These are phyloP conservation scores for Picochlorum sp. DNA, from an alignment of 139 green algal species.

Conservation along the genomic window DNA sequence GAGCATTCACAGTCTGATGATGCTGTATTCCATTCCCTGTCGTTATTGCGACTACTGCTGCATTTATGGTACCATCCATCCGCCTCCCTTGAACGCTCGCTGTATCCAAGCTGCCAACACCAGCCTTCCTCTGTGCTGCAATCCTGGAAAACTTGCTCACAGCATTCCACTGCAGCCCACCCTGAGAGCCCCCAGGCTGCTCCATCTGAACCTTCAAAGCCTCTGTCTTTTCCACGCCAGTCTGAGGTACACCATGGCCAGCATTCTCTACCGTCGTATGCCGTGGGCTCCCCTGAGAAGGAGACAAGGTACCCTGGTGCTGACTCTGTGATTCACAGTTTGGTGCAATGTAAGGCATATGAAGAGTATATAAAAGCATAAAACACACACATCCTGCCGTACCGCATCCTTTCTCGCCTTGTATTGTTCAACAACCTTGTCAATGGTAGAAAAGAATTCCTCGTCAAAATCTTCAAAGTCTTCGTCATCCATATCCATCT, in stretches of 20 bases:
- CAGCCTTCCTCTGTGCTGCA: no score
- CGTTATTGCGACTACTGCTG: no score
- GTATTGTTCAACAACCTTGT: constrained; percentile 15
- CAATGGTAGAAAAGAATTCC: constrained; percentile 4
- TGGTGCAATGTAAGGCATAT: constrained; percentile 9
- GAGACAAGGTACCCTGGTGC: not conserved
- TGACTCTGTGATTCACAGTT: not conserved
- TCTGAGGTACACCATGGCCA: no score
- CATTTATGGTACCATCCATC: no score
- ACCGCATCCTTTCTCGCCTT: constrained; percentile 7
- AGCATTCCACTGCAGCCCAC: not conserved
- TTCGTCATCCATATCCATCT: not conserved
- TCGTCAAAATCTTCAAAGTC: constrained; percentile 14
- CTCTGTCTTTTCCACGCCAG: no score
- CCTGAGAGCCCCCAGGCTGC: not conserved
- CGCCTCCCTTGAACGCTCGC: no score
- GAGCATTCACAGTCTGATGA: no score
- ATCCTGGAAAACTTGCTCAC: no score
- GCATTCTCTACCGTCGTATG: not conserved
- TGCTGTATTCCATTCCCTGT: no score
- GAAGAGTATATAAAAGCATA: no score
- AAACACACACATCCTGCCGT: not conserved
- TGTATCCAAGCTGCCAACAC: no score
- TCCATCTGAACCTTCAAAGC: not conserved
- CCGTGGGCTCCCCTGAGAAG: not conserved